Base-by-base conservation (phyloP, 1,139 yeast species). In the Debaryomyces sp. region DNA sequence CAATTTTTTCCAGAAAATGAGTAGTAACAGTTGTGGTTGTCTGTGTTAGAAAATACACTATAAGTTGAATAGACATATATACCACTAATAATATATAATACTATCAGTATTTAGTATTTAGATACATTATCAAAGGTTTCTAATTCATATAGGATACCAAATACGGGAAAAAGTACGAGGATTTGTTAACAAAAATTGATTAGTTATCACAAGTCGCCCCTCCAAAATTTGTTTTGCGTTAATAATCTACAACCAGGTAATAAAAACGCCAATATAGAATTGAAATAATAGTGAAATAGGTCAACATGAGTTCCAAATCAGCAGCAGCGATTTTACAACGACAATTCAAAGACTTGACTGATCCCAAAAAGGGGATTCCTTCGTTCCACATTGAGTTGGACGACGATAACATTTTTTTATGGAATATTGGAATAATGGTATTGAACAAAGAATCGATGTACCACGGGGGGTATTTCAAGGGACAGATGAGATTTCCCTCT, bases 401-500 rank as follows among this genome's bases (percentile, higher is more conserved):
- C 60, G 91, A 91, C 59, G 96, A 89, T 62, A 92, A 91, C 72
- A 89, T 92, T 58, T 91, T 90, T 62, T 81, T 85, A 54, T 92
- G 97, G 98, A 89, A 89, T 66, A 81, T 92, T 51, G 97, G 97
- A 21, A 89, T 92, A 51, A 90, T 91, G 91, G 96, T 92, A 24
- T 79, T 90, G 50, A 88, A 89, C 67, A 86, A 87, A 60, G 97
- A 90, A 55, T 89, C 96, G 24, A 86, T 89, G 60, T 92, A 89
- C 71, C 91, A 92, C 62, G 97, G 97, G 43, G 98, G 97, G n/a
- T 92, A 89, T 68, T 88, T 92, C 71, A 89, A 85, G 66, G 97
- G 96, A 23, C 96, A 89, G 67, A 89, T 92, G 96, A 78, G 87
- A 57, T 92, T 92, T 70, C 98, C 98, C 2, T 73, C 78, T 33